These are phyloP conservation scores for Podospora didyma DNA, from an alignment of 495 filamentous ascomycete species.

Conservation along the genomic window DNA sequence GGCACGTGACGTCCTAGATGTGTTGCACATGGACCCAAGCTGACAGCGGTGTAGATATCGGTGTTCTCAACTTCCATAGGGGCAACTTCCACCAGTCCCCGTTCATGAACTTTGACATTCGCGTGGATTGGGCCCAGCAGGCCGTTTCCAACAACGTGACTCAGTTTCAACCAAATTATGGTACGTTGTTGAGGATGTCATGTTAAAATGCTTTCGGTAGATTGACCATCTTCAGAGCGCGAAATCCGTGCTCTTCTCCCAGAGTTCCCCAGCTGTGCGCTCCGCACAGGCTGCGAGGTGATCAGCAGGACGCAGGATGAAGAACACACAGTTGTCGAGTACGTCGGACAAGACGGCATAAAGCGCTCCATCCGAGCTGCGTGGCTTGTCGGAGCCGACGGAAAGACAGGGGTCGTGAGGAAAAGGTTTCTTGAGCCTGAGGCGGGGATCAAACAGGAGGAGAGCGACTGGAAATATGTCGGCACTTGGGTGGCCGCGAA, in stretches of 20 bases:
- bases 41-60: background rate
- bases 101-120: constrained; percentile 7
- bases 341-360: constrained; percentile 28
- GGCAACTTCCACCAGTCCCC: constrained; percentile 3
- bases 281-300: constrained; percentile 34
- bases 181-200: constrained; percentile 9
- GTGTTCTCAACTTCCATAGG: constrained; percentile 9
- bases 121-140: constrained; percentile 4
- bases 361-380: constrained; percentile 22
- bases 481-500: constrained; percentile 53
- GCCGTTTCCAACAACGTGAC: constrained; percentile 7
- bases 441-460: constrained; percentile 35
- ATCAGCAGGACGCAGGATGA: constrained; percentile 27
- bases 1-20: too few relatives aligned
- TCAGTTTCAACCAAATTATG: constrained; percentile 7
- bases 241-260: constrained; percentile 11
- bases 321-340: constrained; percentile 30
- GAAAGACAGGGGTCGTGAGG: constrained; percentile 46
- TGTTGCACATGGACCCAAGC: background rate
- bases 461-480: constrained; percentile 38
- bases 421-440: constrained; percentile 47
- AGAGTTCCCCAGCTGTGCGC: constrained; percentile 22
- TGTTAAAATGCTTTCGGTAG: constrained; percentile 15
- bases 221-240: constrained; percentile 22
- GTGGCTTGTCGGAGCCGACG: constrained; percentile 50